A percentile compares a stretch with the other conserved stretches of the same genome.
These are phyloP conservation scores for Coriolopsis trogii DNA, from an alignment of 1,284 basidiomycete species.

Conservation along the genomic window DNA sequence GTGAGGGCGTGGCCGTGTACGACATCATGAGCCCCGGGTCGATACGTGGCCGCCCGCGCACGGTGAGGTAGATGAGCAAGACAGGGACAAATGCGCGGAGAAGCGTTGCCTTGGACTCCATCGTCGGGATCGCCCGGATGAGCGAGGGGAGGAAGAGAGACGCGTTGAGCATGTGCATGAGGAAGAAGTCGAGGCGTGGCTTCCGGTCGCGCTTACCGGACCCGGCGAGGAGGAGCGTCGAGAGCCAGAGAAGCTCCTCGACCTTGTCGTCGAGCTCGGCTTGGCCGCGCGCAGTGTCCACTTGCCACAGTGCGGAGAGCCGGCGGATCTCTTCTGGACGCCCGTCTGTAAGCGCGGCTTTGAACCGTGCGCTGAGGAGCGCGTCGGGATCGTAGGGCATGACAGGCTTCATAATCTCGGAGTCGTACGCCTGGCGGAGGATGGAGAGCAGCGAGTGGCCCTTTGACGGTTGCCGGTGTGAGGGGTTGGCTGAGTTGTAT, in stretches of 20 bases:
- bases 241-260: conserved; percentile 57
- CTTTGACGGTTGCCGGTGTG: conserved; percentile 25
- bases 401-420: conserved; percentile 51
- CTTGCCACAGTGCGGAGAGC: conserved; percentile 52
- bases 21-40: conserved; percentile 57
- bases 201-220: conserved; percentile 52
- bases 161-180: conserved; percentile 71
- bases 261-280: conserved; percentile 46
- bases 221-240: conserved; percentile 55
- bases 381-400: conserved; percentile 55
- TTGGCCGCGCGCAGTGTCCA: conserved; percentile 41
- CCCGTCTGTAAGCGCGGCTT: conserved; percentile 39
- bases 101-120: conserved; percentile 46
- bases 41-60: conserved; percentile 63
- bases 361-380: conserved; percentile 40
- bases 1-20: conserved; percentile 49
- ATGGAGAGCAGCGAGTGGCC: conserved; percentile 50
- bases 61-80: conserved; percentile 46
- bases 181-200: conserved; percentile 68
- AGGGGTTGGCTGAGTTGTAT: background rate
- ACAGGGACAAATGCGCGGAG: conserved; percentile 51
- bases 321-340: conserved; percentile 49
- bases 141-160: conserved; percentile 62
- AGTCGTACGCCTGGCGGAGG: conserved; percentile 56
- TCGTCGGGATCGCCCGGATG: conserved; percentile 40